Percentiles rank a stretch among this genome's conserved stretches.
phyloP scores from a whole-genome alignment of 2,329 filamentous ascomycete species.

The Nigrospora oryzae region DNA sequence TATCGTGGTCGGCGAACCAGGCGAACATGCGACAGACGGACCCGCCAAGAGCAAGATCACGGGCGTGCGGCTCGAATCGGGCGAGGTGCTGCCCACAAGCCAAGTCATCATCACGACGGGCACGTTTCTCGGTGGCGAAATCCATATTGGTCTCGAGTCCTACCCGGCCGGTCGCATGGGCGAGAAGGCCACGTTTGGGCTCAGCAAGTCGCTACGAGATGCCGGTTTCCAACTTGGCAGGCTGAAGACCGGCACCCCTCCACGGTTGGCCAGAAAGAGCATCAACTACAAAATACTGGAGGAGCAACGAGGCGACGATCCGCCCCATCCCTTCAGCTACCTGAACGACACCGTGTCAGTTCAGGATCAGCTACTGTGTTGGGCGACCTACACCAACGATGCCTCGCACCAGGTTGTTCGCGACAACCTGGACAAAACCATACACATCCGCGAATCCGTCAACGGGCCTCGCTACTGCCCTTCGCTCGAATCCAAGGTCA shows the following conservation, averaged over 20 bases:
- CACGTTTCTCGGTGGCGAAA: constrained; percentile 91
- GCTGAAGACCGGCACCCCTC: constrained; percentile 92
- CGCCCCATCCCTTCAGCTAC: constrained; percentile 86
- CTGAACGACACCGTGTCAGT: constrained; percentile 73
- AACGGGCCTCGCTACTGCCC: constrained; percentile 94
- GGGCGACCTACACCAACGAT: constrained; percentile 80
- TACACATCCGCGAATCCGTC: constrained; percentile 92
- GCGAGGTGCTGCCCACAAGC: constrained; percentile 70
- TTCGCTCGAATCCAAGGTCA: constrained; percentile 87
- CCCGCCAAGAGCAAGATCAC: constrained; percentile 61
- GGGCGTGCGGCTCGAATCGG: constrained; percentile 80
- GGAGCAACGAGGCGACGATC: constrained; percentile 71
- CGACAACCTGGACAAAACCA: constrained; percentile 86
- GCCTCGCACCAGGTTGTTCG: constrained; percentile 76
- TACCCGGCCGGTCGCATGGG: constrained; percentile 89
- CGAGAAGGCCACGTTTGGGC: constrained; percentile 82
- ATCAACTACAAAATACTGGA: constrained; percentile 72
- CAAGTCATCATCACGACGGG: constrained; percentile 93
- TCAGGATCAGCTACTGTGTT: constrained; percentile 74
- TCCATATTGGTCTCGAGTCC: constrained; percentile 81
- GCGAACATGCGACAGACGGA: constrained; percentile 28
- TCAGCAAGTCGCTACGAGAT: constrained; percentile 82
- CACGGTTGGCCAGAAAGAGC: constrained; percentile 70
- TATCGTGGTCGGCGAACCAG: constrained; percentile 64
- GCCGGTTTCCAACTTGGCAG: constrained; percentile 86